phyloP scores from a whole-genome alignment of 768 basidiomycete genomes.

The Leccinum truebloodii region DNA sequence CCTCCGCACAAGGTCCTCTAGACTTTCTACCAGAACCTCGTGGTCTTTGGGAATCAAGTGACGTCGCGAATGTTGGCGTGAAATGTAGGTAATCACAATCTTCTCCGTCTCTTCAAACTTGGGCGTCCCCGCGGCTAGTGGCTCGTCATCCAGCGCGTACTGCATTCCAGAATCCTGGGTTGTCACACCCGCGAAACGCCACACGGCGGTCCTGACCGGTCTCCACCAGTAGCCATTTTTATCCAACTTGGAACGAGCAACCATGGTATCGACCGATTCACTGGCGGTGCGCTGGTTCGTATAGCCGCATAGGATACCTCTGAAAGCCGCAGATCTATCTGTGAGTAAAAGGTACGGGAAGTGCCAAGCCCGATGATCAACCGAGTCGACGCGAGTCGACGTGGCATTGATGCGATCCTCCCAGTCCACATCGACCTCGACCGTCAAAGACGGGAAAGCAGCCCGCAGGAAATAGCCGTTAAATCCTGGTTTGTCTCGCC shows the following conservation, averaged over 20 bases:
- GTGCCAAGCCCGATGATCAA: slow-evolving; percentile 55
- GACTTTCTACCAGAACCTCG: slow-evolving; percentile 47
- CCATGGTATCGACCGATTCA: slow-evolving; percentile 61
- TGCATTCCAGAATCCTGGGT: slow-evolving; percentile 22
- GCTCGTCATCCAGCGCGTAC: slow-evolving; percentile 1
- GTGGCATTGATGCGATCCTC: slow-evolving; percentile 51
- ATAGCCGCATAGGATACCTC: slow-evolving; percentile 61
- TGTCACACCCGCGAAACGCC: slow-evolving; percentile 62
- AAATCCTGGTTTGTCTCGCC: slow-evolving; percentile 80
- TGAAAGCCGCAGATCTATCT: slow-evolving; percentile 77
- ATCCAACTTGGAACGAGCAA: slow-evolving; percentile 35
- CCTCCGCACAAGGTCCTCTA: slow-evolving; percentile 50
- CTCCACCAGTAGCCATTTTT: slow-evolving; percentile 70
- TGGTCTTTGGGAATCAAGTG: slow-evolving; percentile 60
- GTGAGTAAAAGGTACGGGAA: slow-evolving; percentile 69
- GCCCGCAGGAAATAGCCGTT: slow-evolving; percentile 76
- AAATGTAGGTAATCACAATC: slow-evolving; percentile 72
- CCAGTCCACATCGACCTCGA: slow-evolving; percentile 76
- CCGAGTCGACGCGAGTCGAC: slow-evolving; percentile 22
- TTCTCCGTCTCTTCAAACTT: slow-evolving; percentile 44
- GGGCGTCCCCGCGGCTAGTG: slow-evolving; percentile 7
- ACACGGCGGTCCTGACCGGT: slow-evolving; percentile 62
- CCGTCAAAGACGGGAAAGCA: slow-evolving; percentile 66
- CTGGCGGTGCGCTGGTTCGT: slow-evolving; percentile 73
- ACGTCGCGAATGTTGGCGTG: slow-evolving; percentile 56